Base-by-base conservation (phyloP, 2,329 filamentous ascomycete genomes). In the Cladophialophora immunda region DNA sequence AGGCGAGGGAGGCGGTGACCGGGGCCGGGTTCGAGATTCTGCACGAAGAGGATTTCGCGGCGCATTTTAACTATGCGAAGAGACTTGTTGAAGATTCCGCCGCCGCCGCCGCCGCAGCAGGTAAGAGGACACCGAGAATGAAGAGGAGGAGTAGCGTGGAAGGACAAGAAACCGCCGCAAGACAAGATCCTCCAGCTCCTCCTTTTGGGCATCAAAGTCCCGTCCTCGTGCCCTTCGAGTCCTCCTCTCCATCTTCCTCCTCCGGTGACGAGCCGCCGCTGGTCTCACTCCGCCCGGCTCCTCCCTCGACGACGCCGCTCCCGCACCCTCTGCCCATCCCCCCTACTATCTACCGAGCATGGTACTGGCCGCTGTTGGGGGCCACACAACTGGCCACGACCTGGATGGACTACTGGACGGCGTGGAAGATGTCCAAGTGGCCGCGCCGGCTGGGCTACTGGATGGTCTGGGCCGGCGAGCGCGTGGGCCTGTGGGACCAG, bases 1-100 rank as follows among this genome's bases (percentile, higher is more conserved):
- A 71, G 25, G 74, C 73, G 4, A 45, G 73, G 2, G 58, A 58
- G 5, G 71, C 73, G 1, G 69, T 77, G 55, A 36, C 63, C 22
- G 65, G 55, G 9, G 73, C 73, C 0, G 76, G 76, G 0, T 76
- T 77, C 38, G 66, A 67, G 2, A 57, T 76, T 4, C 63, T 72
- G 36, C 64, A 72, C 41, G 70, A 73, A 11, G 75, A 77, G 57
- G 72, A 77, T 64, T 67, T 74, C 22, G 74, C 73, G 2, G 36
- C 29, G 15, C 64, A 68, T 55, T 70, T 70, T 41, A 64, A 70
- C n/a, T 34, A 54, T 8, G 13, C 63, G 29, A 60, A 53, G 27
- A 55, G 9, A 2, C 22, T 50, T 8, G 19, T 47, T n/a, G 45
- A 27, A 22, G 45, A 3, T 25, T 7, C n/a, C 11, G 22, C 19